phyloP scores from a whole-genome alignment of 1,284 basidiomycete species.

The Puccinia horiana region DNA sequence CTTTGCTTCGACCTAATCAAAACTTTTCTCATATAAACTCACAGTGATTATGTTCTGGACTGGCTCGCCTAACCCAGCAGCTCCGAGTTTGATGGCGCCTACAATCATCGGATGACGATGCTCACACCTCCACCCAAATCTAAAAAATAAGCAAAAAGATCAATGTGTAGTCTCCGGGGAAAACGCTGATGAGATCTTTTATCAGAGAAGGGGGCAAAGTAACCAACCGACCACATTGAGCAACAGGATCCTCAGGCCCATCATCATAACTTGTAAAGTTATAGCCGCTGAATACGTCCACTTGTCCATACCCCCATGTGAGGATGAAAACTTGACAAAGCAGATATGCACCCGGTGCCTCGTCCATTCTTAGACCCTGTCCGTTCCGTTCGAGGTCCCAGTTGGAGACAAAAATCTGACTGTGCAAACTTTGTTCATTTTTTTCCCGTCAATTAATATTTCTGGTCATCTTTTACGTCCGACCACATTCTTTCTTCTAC shows the following conservation, averaged over 20 bases:
- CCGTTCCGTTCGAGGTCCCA: slow-evolving; percentile 36
- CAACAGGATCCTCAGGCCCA: neutral
- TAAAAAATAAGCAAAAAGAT: neutral
- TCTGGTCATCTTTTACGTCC: neutral
- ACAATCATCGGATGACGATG: slow-evolving; percentile 38
- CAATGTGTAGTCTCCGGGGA: too few relatives aligned
- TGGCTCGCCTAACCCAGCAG: neutral
- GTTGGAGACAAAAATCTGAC: slow-evolving; percentile 41
- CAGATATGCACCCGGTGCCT: neutral
- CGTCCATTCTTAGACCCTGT: neutral
- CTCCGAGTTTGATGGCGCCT: slow-evolving; percentile 36
- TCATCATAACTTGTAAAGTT: slow-evolving; percentile 44
- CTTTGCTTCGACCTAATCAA: neutral
- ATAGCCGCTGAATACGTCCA: slow-evolving; percentile 43
- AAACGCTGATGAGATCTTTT: too few relatives aligned
- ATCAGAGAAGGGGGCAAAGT: neutral
- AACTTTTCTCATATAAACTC: neutral
- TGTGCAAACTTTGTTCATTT: slow-evolving; percentile 22
- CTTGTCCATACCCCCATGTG: slow-evolving; percentile 43
- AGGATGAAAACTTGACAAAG: slow-evolving; percentile 29
- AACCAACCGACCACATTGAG: slow-evolving; percentile 38
- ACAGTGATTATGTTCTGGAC: slow-evolving; percentile 42
- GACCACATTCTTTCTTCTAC: neutral
- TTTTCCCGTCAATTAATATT: neutral
- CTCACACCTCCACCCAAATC: slow-evolving; percentile 45